Evolutionary conservation across 352 stramenopile species (phyloP).

Genomic region (Aphanomyces euteiches): DNA sequence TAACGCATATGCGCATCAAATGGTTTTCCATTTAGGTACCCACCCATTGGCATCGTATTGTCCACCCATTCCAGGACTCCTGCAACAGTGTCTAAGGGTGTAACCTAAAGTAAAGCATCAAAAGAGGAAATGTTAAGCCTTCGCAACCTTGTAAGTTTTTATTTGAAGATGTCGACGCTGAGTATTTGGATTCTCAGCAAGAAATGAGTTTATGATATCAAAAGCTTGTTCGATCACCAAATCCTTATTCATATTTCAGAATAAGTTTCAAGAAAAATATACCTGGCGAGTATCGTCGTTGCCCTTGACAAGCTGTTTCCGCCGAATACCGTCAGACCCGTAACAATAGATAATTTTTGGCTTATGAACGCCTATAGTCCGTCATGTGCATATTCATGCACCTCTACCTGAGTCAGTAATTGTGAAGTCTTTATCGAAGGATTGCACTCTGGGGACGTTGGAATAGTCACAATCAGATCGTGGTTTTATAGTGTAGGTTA

Average conservation of each 20-base stretch:
- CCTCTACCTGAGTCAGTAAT: constrained; percentile 87
- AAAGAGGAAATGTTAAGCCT: constrained; percentile 45
- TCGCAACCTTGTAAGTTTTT: constrained; percentile 94
- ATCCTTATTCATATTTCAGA: constrained; percentile 39
- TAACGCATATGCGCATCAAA: constrained; percentile 91
- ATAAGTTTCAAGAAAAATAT: background rate
- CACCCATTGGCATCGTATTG: constrained; percentile 92
- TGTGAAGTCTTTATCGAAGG: constrained; percentile 89
- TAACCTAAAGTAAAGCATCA: constrained; percentile 55
- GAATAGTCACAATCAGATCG: constrained; percentile 80
- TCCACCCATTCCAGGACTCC: constrained; percentile 99
- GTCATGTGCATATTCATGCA: constrained; percentile 46
- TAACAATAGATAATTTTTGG: constrained; percentile 97
- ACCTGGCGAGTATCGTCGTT: constrained; percentile 79
- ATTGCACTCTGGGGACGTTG: constrained; percentile 73
- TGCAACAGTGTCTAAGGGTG: constrained; percentile 82
- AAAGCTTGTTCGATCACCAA: constrained; percentile 89
- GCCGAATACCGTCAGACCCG: constrained; percentile 87
- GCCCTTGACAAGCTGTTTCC: constrained; percentile 96
- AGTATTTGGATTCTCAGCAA: constrained; percentile 62
- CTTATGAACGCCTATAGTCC: constrained; percentile 85
- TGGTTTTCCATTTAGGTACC: constrained; percentile 79
- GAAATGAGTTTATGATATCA: constrained; percentile 85
- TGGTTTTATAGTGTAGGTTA: constrained; percentile 66
- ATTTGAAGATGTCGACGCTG: constrained; percentile 78